Conservation (phyloP, 805 yeast species). For the Nakazawaea populi region DNA sequence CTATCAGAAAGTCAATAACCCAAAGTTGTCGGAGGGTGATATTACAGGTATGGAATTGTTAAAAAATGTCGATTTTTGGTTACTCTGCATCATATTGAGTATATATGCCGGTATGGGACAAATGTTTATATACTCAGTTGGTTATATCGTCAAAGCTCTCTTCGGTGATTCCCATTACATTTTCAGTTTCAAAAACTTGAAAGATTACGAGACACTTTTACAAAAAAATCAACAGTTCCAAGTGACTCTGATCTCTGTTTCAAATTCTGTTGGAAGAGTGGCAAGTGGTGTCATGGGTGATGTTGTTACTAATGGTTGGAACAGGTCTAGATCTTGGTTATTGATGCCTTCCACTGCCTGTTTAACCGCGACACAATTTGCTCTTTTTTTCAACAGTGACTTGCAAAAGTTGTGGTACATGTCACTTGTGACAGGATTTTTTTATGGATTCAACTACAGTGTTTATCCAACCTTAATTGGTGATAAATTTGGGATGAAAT, state of each 20-base stretch:
- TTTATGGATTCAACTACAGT: constrained; percentile 71
- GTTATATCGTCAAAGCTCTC: constrained; percentile 57
- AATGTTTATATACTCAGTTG: constrained; percentile 69
- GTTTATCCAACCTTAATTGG: constrained; percentile 72
- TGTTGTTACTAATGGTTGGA: constrained; percentile 37
- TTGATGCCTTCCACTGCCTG: constrained; percentile 47
- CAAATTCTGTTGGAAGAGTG: constrained; percentile 63
- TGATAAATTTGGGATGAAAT: constrained; percentile 63
- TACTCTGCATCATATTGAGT: constrained; percentile 44
- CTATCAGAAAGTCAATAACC: background rate
- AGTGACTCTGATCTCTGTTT: constrained; percentile 64
- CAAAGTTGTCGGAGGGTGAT: background rate
- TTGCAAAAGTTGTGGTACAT: constrained; percentile 37
- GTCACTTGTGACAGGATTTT: constrained; percentile 58
- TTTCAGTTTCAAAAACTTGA: constrained; percentile 4
- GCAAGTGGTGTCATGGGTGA: constrained; percentile 63
- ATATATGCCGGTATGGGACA: constrained; percentile 64
- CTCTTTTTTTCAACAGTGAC: constrained; percentile 31
- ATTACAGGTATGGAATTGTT: constrained; percentile 17
- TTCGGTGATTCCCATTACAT: constrained; percentile 19
- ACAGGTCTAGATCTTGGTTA: constrained; percentile 46
- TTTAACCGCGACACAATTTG: constrained; percentile 42
- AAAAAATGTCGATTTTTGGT: constrained; percentile 37
- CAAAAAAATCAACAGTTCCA: constrained; percentile 62
- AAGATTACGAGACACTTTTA: constrained; percentile 19